These are phyloP conservation scores for Cystofilobasidium macerans DNA, from an alignment of 768 basidiomycete genomes.

Conservation along the genomic window DNA sequence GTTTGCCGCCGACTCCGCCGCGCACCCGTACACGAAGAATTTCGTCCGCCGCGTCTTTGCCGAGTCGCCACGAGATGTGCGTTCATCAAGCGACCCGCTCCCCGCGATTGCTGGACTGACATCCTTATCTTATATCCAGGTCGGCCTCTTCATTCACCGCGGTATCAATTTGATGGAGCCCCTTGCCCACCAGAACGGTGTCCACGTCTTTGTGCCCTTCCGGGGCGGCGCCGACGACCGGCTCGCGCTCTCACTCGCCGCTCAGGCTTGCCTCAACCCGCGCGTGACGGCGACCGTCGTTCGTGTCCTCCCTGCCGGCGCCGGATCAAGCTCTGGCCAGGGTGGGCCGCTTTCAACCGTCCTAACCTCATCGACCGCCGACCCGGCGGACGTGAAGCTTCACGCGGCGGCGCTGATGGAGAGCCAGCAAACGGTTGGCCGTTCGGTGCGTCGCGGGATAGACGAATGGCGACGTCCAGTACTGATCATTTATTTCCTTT, in stretches of 20 bases:
- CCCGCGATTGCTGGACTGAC: too few species aligned
- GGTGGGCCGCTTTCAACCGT: neutral
- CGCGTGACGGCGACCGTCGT: constrained; percentile 62
- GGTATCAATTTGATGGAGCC: constrained; percentile 40
- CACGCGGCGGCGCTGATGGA: constrained; percentile 16
- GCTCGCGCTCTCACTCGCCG: constrained; percentile 64
- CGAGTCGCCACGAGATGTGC: constrained; percentile 54
- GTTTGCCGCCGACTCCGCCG: constrained; percentile 46
- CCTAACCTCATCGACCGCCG: constrained; percentile 2
- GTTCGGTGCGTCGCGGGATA: neutral
- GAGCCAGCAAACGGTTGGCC: constrained; percentile 10
- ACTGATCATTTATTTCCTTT: neutral
- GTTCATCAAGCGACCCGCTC: neutral
- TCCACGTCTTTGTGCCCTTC: constrained; percentile 52
- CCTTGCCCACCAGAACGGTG: constrained; percentile 1
- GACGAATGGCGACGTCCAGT: too few species aligned
- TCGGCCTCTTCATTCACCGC: constrained; percentile 76
- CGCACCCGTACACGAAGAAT: constrained; percentile 38
- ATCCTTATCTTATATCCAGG: too few species aligned
- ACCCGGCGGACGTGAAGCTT: constrained; percentile 7
- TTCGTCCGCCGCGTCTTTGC: constrained; percentile 75
- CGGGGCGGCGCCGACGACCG: constrained; percentile 92
- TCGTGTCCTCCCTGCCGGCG: constrained; percentile 41
- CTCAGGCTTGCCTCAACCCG: constrained; percentile 63
- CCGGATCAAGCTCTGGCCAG: too few species aligned